Evolutionary conservation across 176 grass and related monocot species (phyloP), one percentile per base, ranked within the genome.

Genomic region (Lolium multiflorum): DNA sequence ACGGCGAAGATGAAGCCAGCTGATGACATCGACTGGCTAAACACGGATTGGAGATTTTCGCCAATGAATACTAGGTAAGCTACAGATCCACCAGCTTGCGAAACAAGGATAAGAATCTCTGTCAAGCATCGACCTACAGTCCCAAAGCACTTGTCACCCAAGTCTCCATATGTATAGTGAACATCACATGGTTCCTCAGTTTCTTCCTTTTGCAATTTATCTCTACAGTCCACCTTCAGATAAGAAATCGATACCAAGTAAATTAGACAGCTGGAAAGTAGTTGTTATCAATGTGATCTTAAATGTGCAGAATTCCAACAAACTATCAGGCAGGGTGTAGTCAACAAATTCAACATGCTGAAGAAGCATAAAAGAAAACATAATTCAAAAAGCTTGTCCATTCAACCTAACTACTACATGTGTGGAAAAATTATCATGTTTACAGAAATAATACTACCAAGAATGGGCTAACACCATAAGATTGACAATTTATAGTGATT

Each of bases 21-120:
- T 7, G 89, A 64, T 38, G 89, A 82, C 79, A 86, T 86, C 8
- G 31, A 55, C 17, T 90, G 84, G 72, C 88, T 62, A 83, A 98
- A 95, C 17, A 95, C 31, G 6, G 93, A 98, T 69, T 90, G 88
- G 7, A 98, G 96, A 83, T 98, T 98, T 71, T 98, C 93, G 15
- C 96, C 90, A 64, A 98, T 98, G 63, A 98, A 98, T 65, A 98
- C 89, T 10, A 98, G 86, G 81, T 95, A 98, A 31, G 91, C 93
- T 72, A 95, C 88, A 43, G 91, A 87, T 25, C 93, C 93, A 8
- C 93, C 96, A 2, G 96, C 88, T 87, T 98, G 91, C 17, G 90
- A 74, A 69, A 95, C 86, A 78, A 95, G 76, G 81, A 98, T 87
- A 68, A 98, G 89, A 60, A 93, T 89, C 77, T 98, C 93, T 22